Evolutionary conservation across 2,329 filamentous ascomycete genomes (phyloP), one percentile per base, ranked within the genome.

Genomic region (Fusarium heterosporum): DNA sequence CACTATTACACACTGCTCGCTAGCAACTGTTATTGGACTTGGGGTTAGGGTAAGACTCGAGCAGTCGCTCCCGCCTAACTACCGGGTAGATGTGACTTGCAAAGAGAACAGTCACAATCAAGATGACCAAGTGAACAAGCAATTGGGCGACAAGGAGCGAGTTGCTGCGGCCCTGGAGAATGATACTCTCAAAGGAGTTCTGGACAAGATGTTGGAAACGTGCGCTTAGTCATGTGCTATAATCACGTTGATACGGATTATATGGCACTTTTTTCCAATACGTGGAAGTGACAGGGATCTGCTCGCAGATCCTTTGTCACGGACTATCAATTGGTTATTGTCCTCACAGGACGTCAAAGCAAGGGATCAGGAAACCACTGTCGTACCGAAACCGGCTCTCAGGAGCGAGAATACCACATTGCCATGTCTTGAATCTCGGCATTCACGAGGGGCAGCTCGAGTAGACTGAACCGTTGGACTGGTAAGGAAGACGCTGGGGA

Each of bases 91-190:
- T 78, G 93, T 98, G 43, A 88, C 90, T 72, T 97, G 97, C 78
- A 97, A 98, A 79, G 91, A 97, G 79, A 95, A 94, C 64, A 96
- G 93, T n/a, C 96, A 98, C 78, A 93, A 89, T 68, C 96, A 96
- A 63, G 95, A 93, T 43, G 93, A 97, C 66, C 93, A 97, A 77
- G 93, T 97, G 51, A 97, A 97, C 81, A 97, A 97, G 83, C 96
- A 99, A 80, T 82, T 99, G 41, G 92, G 89, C 32, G 96, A 99
- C 80, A 99, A 98, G 83, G 96, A 99, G 81, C 85, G 96, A 63
- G 96, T 99, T 42, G 94, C 95, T 2, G 96, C 96, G 11, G 96
- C 96, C 8, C 82, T 97, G 72, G 96, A 98, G 79, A 99, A 99
- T 76, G 92, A 92, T 56, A 96, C 92, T 2, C 82, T 99, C 61